These are phyloP conservation scores for Pyrus hybrid DNA, from an alignment of 331 rosid genomes.

Conservation along the genomic window DNA sequence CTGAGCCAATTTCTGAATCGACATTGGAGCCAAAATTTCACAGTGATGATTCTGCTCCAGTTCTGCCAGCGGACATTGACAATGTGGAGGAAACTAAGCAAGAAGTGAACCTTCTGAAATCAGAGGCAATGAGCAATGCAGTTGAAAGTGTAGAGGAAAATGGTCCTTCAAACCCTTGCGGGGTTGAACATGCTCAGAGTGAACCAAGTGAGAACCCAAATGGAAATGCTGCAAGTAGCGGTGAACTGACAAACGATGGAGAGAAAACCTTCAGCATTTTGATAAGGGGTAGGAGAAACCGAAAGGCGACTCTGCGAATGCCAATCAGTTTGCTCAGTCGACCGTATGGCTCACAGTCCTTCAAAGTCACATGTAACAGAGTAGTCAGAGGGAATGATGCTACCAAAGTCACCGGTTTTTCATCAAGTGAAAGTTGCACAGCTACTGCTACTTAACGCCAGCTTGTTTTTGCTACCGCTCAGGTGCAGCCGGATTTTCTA, in stretches of 20 bases:
- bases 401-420: conserved; percentile 45
- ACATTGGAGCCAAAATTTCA: conserved; percentile 40
- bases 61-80: conserved; percentile 45
- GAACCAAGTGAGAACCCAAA: conserved; percentile 24
- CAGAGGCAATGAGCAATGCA: conserved; percentile 28
- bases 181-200: conserved; percentile 32
- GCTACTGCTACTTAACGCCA: conserved; percentile 58
- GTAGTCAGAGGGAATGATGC: conserved; percentile 81
- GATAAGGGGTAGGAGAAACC: conserved; percentile 87
- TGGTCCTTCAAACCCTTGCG: conserved; percentile 29
- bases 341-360: conserved; percentile 89
- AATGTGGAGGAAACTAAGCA: conserved; percentile 37
- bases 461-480: conserved; percentile 14
- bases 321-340: conserved; percentile 88
- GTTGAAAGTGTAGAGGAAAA: conserved; percentile 50
- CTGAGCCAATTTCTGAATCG: conserved; percentile 45
- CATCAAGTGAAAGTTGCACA: conserved; percentile 60
- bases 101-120: conserved; percentile 27
- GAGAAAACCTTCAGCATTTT: conserved; percentile 93
- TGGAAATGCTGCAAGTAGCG: conserved; percentile 20
- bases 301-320: conserved; percentile 84
- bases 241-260: conserved; percentile 48
- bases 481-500: conserved; percentile 23
- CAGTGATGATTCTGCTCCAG: conserved; percentile 34
- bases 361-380: conserved; percentile 74